A percentile compares a stretch with the other conserved stretches of the same genome.
These are phyloP conservation scores for Parastagonospora avenae DNA, from an alignment of 2,329 filamentous ascomycete species.

Conservation along the genomic window DNA sequence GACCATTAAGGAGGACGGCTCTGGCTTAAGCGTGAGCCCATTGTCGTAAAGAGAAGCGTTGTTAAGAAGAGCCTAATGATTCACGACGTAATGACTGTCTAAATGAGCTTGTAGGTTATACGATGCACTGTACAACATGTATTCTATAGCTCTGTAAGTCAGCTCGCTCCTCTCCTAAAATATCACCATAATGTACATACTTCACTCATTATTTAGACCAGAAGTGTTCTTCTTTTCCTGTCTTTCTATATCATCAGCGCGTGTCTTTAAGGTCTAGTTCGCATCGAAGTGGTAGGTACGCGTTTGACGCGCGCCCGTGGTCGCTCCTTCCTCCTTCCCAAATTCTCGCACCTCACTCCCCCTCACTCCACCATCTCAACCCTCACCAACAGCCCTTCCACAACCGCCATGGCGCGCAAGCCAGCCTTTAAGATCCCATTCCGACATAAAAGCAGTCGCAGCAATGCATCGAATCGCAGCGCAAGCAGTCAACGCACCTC, in stretches of 20 bases:
- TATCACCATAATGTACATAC: constrained; percentile 8
- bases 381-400: constrained; percentile 1
- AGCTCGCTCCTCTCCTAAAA: constrained; percentile 10
- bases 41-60: constrained; percentile 7
- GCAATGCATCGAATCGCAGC: background rate
- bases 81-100: constrained; percentile 29
- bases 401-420: constrained; percentile 18
- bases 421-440: constrained; percentile 7
- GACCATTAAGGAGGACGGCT: constrained; percentile 62
- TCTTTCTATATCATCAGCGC: background rate
- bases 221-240: background rate
- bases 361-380: background rate
- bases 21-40: constrained; percentile 31
- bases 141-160: constrained; percentile 13
- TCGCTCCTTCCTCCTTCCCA: constrained; percentile 28
- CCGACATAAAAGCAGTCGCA: constrained; percentile 15
- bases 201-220: constrained; percentile 3
- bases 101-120: constrained; percentile 13
- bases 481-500: constrained; percentile 8
- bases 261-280: no score
- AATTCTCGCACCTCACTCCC: background rate
- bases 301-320: constrained; percentile 4
- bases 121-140: constrained; percentile 14
- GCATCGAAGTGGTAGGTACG: constrained; percentile 14
- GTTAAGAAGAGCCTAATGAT: background rate